Evolutionary conservation across 2,329 filamentous ascomycete genomes (phyloP), one percentile per base, ranked within the genome.

Genomic region (Colletotrichum scovillei): DNA sequence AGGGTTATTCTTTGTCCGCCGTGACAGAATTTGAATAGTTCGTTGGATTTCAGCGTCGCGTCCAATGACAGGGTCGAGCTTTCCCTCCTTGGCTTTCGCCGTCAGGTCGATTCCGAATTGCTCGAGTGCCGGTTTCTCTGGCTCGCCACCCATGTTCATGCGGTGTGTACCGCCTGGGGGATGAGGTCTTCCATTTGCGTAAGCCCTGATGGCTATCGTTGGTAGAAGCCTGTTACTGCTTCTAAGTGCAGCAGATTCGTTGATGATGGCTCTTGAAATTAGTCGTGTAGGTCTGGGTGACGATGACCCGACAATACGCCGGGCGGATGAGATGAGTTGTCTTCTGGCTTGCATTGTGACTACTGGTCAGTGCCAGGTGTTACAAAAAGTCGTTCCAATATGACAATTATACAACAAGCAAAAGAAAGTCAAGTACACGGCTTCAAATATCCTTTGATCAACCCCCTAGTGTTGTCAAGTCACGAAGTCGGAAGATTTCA

Each of bases 21-120:
- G 88, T 19, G 95, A 98, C 1, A 99, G 85, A 12, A 99, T 93
- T 79, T 98, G 97, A 73, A 98, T 98, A 0, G 95, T 98, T 63
- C 97, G 89, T 79, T 98, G 94, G 65, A 98, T 98, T 81, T 98
- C 97, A 5, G 90, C 87, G 78, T 98, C 95, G 81, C 97, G 90
- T 24, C 97, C 97, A 79, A 99, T 98, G 16, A 98, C 96, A 0
- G 97, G 97, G 79, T 99, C 97, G 4, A 99, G 88, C 80, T 98
- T 98, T 53, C 97, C 97, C 62, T 93, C 93, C 81, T 90, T 94
- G 24, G 97, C 97, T 78, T 90, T 91, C 14, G 91, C 93, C 1
- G 97, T 98, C 66, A 99, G 87, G 81, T 99, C 96, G 74, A 98
- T 88, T 71, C 97, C 97, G 79, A 92, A 99, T 82, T 97, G 91